Evolutionary conservation across 2,329 filamentous ascomycete genomes (phyloP), one percentile per base, ranked within the genome.

Genomic region (Emergomyces africanus): DNA sequence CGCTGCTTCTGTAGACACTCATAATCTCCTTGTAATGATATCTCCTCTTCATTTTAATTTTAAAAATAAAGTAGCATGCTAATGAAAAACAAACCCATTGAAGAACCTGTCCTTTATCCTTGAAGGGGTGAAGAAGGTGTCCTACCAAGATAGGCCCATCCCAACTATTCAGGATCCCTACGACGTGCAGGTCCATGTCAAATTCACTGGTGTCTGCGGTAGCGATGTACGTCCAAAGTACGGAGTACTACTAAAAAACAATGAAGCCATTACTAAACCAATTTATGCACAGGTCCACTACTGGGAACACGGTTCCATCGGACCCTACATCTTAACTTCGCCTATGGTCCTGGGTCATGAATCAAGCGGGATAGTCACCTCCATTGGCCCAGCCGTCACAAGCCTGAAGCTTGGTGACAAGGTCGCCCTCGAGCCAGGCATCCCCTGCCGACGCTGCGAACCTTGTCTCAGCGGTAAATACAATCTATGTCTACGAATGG

Each of bases 171-270:
- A 81, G 63, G 78, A 78, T 57, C 80, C 83, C 25, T 81, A 90
- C 77, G 86, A 92, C 72, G 89, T 95, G 64, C 81, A 92, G 67
- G 84, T 95, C 63, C 84, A 87, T 69, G 81, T 92, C 66, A 87
- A 87, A 77, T 92, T 86, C 79, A 95, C 89, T 2, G 89, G 89
- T 66, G 94, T 95, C 75, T 95, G 90, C 77, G 89, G 89, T 60
- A 89, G 86, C 61, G 89, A 95, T 74, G 88, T 89, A 68, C 77
- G 73, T 69, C 44, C 39, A 23, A 50, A 44, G 41, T 18, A 42
- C 14, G 30, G 5, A 18, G 5, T 1, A 23, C 15, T 9, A n/a
- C n/a, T n/a, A n/a, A n/a, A n/a, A n/a, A n/a, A 44, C 44, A 12
- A 33, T 15, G 23, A 30, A 10, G n/a, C 12, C 23, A 28, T 20